These are phyloP conservation scores for Serendipita sp. DNA, from an alignment of 768 basidiomycete species.

Conservation along the genomic window DNA sequence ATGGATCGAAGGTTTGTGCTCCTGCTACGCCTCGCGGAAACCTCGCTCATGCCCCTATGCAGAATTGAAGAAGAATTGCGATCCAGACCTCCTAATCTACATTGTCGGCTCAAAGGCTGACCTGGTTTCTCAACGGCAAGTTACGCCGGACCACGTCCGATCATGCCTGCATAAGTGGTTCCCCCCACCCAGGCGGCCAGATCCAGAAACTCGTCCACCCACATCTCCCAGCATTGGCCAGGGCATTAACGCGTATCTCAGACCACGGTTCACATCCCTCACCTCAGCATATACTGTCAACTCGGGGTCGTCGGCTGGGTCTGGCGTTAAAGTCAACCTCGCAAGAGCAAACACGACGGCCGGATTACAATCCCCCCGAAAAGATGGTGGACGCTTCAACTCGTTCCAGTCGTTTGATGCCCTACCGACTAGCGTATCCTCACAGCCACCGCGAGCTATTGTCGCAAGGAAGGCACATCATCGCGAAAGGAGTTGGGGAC, in stretches of 20 bases:
- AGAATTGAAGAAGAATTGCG: constrained; percentile 84
- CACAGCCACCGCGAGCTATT: background rate
- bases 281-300: constrained; percentile 30
- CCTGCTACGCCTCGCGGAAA: constrained; percentile 4
- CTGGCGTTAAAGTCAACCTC: constrained; percentile 14
- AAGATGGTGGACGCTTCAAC: background rate
- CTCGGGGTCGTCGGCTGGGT: constrained; percentile 37
- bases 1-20: constrained; percentile 58
- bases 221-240: constrained; percentile 36
- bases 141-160: constrained; percentile 70
- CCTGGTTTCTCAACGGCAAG: constrained; percentile 51
- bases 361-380: background rate
- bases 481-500: background rate
- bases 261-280: constrained; percentile 63
- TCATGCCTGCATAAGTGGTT: constrained; percentile 77
- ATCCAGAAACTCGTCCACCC: constrained; percentile 30
- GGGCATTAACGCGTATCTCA: constrained; percentile 53
- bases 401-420: constrained; percentile 1
- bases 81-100: constrained; percentile 79
- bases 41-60: constrained; percentile 14
- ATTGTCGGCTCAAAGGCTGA: constrained; percentile 91
- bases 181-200: constrained; percentile 55
- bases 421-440: background rate
- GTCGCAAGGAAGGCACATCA: background rate
- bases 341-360: constrained; percentile 2